A percentile compares a stretch with the other conserved stretches of the same genome.
Conservation (phyloP, 495 filamentous ascomycete genomes). For the Lindgomyces ingoldianus region DNA sequence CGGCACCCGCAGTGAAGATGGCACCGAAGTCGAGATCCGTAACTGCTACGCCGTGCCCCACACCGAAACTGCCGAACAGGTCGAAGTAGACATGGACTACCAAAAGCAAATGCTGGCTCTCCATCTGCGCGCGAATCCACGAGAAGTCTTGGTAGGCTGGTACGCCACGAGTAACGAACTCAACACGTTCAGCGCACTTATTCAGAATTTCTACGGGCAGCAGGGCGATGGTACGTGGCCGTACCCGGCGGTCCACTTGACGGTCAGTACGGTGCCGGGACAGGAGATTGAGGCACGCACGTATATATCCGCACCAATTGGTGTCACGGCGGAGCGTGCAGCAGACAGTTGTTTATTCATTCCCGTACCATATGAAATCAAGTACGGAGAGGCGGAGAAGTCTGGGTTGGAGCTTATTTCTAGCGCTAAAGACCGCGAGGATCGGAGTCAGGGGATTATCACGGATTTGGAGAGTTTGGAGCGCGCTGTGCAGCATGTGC, state of each 20-base stretch:
- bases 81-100: slow-evolving; percentile 99
- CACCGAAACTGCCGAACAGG: slow-evolving; percentile 96
- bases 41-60: slow-evolving; percentile 97
- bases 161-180: slow-evolving; percentile 94
- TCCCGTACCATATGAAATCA: slow-evolving; percentile 89
- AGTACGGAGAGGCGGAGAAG: slow-evolving; percentile 88
- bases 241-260: slow-evolving; percentile 93
- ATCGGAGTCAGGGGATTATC: slow-evolving; percentile 67
- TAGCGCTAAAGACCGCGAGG: slow-evolving; percentile 74
- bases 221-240: slow-evolving; percentile 96
- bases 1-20: slow-evolving; percentile 90
- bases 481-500: slow-evolving; percentile 76
- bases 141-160: slow-evolving; percentile 94
- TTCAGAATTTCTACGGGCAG: slow-evolving; percentile 98
- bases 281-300: slow-evolving; percentile 80
- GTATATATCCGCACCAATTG: slow-evolving; percentile 92
- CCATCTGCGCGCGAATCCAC: slow-evolving; percentile 89
- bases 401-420: slow-evolving; percentile 84
- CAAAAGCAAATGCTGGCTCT: slow-evolving; percentile 97
- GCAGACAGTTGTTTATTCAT: slow-evolving; percentile 95
- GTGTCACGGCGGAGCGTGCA: slow-evolving; percentile 90
- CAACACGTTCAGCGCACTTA: slow-evolving; percentile 96
- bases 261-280: slow-evolving; percentile 83
- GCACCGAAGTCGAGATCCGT: slow-evolving; percentile 89
- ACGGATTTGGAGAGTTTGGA: slow-evolving; percentile 88